Conservation (phyloP, 495 filamentous ascomycete species). For the Neurospora sp. region DNA sequence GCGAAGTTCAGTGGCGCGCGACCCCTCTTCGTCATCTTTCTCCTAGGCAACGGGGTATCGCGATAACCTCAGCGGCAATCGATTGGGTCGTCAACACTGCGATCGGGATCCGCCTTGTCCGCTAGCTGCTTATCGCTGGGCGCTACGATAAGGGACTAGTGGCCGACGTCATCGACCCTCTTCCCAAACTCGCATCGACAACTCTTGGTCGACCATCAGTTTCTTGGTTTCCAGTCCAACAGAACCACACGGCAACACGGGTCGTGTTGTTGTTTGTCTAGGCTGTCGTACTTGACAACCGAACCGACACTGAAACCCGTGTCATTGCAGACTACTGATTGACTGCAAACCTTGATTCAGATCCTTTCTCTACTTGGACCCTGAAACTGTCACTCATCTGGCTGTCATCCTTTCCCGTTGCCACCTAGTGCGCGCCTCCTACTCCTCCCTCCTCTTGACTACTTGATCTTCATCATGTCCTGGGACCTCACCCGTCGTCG, state of each 20-base stretch:
- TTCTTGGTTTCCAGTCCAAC: neutral
- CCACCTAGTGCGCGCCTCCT: neutral
- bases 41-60: neutral
- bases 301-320: neutral
- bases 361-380: neutral
- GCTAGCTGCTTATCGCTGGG: neutral
- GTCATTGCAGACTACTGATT: neutral
- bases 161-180: neutral
- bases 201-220: neutral
- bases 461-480: conserved; percentile 28
- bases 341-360: neutral
- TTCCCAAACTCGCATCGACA: neutral
- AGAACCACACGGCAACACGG: neutral
- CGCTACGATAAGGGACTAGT: neutral
- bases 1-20: neutral
- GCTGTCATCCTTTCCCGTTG: neutral
- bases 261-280: neutral
- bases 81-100: neutral
- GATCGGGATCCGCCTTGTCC: neutral
- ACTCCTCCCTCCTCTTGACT: neutral
- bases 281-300: neutral
- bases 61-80: neutral
- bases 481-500: conserved; percentile 50
- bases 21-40: neutral
- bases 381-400: neutral